Evolutionary conservation across 1,284 basidiomycete species (phyloP), one percentile per base, ranked within the genome.

Genomic region (Exobasidium cylindrosporum): DNA sequence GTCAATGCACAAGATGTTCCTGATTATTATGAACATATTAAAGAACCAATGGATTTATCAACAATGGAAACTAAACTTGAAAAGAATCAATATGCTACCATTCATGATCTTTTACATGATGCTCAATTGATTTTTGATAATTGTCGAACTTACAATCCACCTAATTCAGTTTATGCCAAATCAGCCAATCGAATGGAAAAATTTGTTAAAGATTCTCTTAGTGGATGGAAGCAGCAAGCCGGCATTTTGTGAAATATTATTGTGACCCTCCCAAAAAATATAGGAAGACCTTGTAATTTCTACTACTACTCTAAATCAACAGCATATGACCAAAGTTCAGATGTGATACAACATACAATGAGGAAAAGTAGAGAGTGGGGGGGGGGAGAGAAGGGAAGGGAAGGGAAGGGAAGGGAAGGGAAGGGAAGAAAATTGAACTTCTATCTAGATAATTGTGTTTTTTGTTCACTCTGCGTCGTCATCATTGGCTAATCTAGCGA

Each of bases 21-120:
- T 3, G 95, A 97, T 79, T 98, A 98, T 79, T 92, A 93, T 80
- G 87, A 91, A 21, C 88, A 93, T 57, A 89, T 97, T 80, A 89
- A 88, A 74, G 84, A 89, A 60, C 95, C 95, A 0, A 97, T 98
- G 94, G 94, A 98, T 80, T 86, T 98, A 63, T 84, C 84, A 58
- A 96, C 91, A 1, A 97, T 98, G 88, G 90, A 93, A 77, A 86
- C 88, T 80, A 97, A 94, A 80, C 86, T 98, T 29, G 90, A 94
- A 62, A 88, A 85, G 54, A 84, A 84, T 65, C 81, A 83, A 64
- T 98, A 97, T 80, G 81, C 84, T 35, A 86, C 85, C 24, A 83
- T 97, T 44, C 89, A 92, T 60, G 84, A 85, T 49, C 92, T 97
- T 77, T 80, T 89, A 5, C 85, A 84, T 21, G 95, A 98, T 78